Evolutionary conservation across 108 stramenopile genomes (phyloP), one percentile per base, ranked within the genome.

Genomic region (Craspedostauros australis): DNA sequence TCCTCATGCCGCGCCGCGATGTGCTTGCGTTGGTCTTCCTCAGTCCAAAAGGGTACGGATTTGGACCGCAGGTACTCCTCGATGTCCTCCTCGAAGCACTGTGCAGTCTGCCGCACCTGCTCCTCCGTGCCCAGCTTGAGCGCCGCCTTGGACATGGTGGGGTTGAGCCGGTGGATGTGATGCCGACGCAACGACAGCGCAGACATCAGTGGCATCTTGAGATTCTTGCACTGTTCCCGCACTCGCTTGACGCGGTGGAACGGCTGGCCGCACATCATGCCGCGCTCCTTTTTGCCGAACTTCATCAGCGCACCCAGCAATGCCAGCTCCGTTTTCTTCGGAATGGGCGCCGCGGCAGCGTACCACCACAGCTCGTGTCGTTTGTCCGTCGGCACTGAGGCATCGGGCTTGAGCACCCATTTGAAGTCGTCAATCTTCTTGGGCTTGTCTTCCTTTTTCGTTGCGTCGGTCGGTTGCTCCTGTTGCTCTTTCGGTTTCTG

Each of bases 221-320:
- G 14, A 30, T 37, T 29, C 49, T 52, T 27, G 28, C 48, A 43
- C 51, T 50, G 16, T 42, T 67, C 37, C 23, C 46, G 55, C 36
- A 82, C 54, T 29, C 69, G 50, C 7, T 50, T 25, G 8, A 82
- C 21, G 29, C 77, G 69, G 52, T 70, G 78, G 1, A 27, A 28
- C 7, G 77, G 73, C 37, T 87, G 70, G 28, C 64, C 62, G 42
- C 64, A 66, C 69, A 87, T 68, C 85, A 87, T 87, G 33, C 81
- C 81, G 21, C 81, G 66, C 61, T 87, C 85, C 0, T 59, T 62
- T 24, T 43, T 38, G 6, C 74, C 74, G 50, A 62, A 75, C 28
- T 57, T 67, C 0, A 86, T 36, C 34, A 83, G 21, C 31, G 50
- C 30, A 14, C 38, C 12, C 2, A 64, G 24, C 63, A 64, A 55